A percentile compares a stretch with the other conserved stretches of the same genome.
Conservation (phyloP, 208 protist species). For the Trypanosoma grayi region DNA sequence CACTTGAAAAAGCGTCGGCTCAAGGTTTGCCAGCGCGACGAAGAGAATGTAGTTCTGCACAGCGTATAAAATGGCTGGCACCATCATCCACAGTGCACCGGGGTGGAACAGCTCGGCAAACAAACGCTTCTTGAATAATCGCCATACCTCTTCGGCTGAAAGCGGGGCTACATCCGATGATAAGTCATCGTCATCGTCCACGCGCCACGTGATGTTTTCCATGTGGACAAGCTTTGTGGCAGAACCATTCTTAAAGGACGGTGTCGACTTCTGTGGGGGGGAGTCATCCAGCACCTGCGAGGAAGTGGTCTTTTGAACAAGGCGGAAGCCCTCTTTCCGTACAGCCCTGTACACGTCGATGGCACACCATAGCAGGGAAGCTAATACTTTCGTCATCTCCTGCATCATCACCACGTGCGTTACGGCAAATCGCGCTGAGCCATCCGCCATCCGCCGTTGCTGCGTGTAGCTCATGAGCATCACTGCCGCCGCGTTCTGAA, state of each 20-base stretch:
- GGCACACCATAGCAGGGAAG: slow-evolving; percentile 13
- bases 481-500: slow-evolving; percentile 25
- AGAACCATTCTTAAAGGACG: neutral
- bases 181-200: neutral
- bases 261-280: neutral
- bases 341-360: slow-evolving; percentile 3
- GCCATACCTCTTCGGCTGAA: neutral
- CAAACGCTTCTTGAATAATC: neutral
- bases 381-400: slow-evolving; percentile 14
- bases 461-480: slow-evolving; percentile 29
- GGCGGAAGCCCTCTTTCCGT: neutral
- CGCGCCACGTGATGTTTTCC: too few species aligned
- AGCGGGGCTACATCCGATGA: neutral
- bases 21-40: slow-evolving; percentile 40
- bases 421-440: neutral
- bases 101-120: slow-evolving; percentile 7
- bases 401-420: slow-evolving; percentile 23
- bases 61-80: slow-evolving; percentile 55
- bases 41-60: slow-evolving; percentile 56
- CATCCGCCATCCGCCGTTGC: slow-evolving; percentile 1
- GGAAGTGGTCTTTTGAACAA: neutral
- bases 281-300: neutral
- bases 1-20: slow-evolving; percentile 62
- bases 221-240: too few species aligned
- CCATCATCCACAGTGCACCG: slow-evolving; percentile 31